Percentiles rank a stretch among this genome's conserved stretches.
These are phyloP conservation scores for Lasiosphaeriaceae sp. DNA, from an alignment of 495 filamentous ascomycete species.

Conservation along the genomic window DNA sequence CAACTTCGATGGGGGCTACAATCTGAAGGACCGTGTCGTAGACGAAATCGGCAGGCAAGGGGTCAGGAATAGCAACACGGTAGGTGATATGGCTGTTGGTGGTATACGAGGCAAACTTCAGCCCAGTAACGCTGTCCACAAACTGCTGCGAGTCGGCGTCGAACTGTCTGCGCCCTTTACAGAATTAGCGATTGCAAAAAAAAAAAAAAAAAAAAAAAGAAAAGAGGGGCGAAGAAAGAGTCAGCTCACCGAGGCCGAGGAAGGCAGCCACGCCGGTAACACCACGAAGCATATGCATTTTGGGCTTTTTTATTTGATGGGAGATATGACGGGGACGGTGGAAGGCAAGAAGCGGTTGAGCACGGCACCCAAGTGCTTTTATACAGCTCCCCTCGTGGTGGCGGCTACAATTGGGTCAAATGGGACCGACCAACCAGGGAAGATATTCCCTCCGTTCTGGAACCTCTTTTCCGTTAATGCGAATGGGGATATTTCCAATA, in stretches of 20 bases:
- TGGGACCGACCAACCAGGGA: constrained; percentile 5
- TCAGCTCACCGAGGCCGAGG: constrained; percentile 22
- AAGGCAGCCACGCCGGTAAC: constrained; percentile 17
- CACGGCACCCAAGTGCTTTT: constrained; percentile 10
- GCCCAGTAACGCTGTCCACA: constrained; percentile 37
- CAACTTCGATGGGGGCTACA: constrained; percentile 32
- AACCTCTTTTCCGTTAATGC: constrained; percentile 17
- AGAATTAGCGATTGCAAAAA: neutral
- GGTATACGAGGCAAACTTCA: constrained; percentile 39
- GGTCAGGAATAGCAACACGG: constrained; percentile 38
- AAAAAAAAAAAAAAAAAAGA: neutral
- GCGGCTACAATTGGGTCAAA: neutral
- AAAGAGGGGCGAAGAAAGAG: neutral
- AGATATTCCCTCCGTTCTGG: constrained; percentile 4
- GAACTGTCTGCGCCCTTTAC: constrained; percentile 22
- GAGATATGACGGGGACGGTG: neutral
- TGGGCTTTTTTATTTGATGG: constrained; percentile 1
- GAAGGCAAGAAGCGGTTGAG: neutral
- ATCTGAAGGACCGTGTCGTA: constrained; percentile 44
- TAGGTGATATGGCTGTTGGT: constrained; percentile 33
- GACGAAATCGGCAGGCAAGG: constrained; percentile 24
- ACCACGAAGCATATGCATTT: constrained; percentile 21
- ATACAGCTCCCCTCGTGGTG: constrained; percentile 1
- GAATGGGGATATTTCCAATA: constrained; percentile 17
- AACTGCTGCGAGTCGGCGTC: constrained; percentile 33